These are phyloP conservation scores for Hypsizygus marmoreus DNA, from an alignment of 768 basidiomycete species.

Conservation along the genomic window DNA sequence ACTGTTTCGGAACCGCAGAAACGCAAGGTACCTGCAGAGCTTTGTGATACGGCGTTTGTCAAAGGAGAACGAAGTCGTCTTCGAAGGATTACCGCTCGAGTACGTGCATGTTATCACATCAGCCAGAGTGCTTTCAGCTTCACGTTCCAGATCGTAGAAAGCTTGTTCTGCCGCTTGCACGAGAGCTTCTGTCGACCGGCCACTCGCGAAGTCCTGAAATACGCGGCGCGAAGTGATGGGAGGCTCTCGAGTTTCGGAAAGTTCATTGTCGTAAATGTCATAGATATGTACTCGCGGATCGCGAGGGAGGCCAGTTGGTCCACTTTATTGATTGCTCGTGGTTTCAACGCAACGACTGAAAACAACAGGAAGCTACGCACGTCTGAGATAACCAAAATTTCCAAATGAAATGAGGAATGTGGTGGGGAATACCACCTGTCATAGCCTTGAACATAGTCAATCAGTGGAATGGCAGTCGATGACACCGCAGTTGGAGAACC, in stretches of 20 bases:
- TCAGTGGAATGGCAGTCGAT: background rate
- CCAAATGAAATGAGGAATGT: conserved; percentile 50
- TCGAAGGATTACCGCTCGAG: conserved; percentile 23
- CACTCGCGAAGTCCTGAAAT: conserved; percentile 44
- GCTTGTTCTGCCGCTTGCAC: conserved; percentile 44
- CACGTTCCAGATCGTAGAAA: conserved; percentile 44
- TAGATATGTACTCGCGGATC: conserved; percentile 50
- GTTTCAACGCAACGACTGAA: background rate
- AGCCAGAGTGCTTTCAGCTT: conserved; percentile 40
- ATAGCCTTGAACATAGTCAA: background rate
- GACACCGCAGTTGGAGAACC: background rate
- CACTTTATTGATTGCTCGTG: conserved; percentile 12
- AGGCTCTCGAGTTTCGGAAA: conserved; percentile 45
- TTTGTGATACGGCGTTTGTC: conserved; percentile 32
- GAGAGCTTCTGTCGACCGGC: conserved; percentile 33
- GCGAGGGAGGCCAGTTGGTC: conserved; percentile 26
- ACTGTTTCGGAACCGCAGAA: conserved; percentile 61
- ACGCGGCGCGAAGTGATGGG: conserved; percentile 33
- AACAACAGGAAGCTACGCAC: conserved; percentile 25
- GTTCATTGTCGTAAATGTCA: conserved; percentile 51
- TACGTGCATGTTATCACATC: conserved; percentile 36
- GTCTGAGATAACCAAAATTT: conserved; percentile 49
- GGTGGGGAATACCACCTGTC: conserved; percentile 28
- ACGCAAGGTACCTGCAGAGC: conserved; percentile 53
- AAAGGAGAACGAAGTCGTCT: conserved; percentile 29